phyloP scores from a whole-genome alignment of 2,329 filamentous ascomycete genomes.

The Talaromyces sp. region DNA sequence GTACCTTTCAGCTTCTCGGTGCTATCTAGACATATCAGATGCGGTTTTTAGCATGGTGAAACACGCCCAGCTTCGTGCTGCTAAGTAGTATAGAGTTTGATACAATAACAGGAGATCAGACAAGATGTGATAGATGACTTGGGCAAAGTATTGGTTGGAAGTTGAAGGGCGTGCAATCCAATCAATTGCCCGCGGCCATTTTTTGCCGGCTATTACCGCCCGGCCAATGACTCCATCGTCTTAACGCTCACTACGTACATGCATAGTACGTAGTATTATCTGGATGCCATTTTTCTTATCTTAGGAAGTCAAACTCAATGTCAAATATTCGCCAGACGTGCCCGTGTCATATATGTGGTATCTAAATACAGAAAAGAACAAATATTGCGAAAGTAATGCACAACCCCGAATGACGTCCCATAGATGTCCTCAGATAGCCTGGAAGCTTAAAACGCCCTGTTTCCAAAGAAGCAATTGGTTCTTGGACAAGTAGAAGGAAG shows the following conservation, averaged over 20 bases:
- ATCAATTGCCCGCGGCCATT: slow-evolving; percentile 4
- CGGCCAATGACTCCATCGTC: background rate
- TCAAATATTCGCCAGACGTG: background rate
- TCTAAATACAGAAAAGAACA: slow-evolving; percentile 3
- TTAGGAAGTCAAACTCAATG: background rate
- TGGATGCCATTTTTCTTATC: background rate
- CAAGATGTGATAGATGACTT: background rate
- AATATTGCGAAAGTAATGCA: background rate
- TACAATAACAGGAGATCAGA: background rate
- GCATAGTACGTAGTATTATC: too few species aligned
- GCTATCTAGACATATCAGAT: slow-evolving; percentile 7
- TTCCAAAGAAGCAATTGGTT: background rate
- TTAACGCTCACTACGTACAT: background rate
- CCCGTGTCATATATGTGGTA: slow-evolving; percentile 6
- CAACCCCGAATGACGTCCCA: background rate
- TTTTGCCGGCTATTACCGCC: slow-evolving; percentile 8
- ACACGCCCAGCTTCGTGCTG: slow-evolving; percentile 9
- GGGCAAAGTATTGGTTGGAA: background rate
- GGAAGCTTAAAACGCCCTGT: background rate
- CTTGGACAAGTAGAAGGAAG: background rate
- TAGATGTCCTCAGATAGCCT: background rate
- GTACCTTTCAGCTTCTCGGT: slow-evolving; percentile 8
- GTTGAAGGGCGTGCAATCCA: background rate
- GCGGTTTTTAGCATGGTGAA: slow-evolving; percentile 8
- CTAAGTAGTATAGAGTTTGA: background rate